Evolutionary conservation across 2,329 filamentous ascomycete species (phyloP).

Genomic region (Aspergillus sp.): DNA sequence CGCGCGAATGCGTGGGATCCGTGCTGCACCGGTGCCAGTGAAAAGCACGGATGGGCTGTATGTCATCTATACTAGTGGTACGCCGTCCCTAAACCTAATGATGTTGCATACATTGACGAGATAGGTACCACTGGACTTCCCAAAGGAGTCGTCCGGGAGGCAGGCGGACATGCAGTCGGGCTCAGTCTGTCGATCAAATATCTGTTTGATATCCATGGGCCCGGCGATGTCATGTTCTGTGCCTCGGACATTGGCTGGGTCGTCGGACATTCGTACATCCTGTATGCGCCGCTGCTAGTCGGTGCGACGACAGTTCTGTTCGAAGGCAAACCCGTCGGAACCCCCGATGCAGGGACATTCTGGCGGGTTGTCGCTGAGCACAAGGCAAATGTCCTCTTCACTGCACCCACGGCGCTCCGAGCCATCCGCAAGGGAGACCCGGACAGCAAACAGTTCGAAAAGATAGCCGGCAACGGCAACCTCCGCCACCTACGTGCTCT

Average conservation of each 20-base stretch:
- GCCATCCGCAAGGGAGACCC: constrained; percentile 88
- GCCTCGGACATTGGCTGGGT: constrained; percentile 93
- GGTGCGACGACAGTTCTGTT: constrained; percentile 87
- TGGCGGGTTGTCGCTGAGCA: constrained; percentile 88
- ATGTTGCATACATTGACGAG: neutral
- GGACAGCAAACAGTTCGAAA: constrained; percentile 67
- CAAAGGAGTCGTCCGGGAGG: constrained; percentile 81
- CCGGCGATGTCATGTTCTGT: constrained; percentile 80
- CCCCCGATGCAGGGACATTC: constrained; percentile 83
- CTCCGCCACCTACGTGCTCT: constrained; percentile 73
- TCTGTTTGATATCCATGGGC: constrained; percentile 79
- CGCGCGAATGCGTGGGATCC: constrained; percentile 68
- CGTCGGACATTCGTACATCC: constrained; percentile 82
- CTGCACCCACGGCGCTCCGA: constrained; percentile 82
- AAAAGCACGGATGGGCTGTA: constrained; percentile 81
- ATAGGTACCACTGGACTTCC: constrained; percentile 76
- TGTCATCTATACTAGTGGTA: constrained; percentile 81
- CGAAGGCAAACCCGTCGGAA: constrained; percentile 92
- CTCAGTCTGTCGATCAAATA: constrained; percentile 81
- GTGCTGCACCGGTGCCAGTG: constrained; percentile 76
- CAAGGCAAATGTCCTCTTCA: constrained; percentile 81
- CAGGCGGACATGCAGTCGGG: constrained; percentile 85
- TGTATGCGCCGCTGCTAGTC: constrained; percentile 83
- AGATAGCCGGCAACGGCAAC: constrained; percentile 69
- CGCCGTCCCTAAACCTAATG: neutral